Base-by-base conservation (phyloP, 257 asterid species). In the Echium plantagineum region DNA sequence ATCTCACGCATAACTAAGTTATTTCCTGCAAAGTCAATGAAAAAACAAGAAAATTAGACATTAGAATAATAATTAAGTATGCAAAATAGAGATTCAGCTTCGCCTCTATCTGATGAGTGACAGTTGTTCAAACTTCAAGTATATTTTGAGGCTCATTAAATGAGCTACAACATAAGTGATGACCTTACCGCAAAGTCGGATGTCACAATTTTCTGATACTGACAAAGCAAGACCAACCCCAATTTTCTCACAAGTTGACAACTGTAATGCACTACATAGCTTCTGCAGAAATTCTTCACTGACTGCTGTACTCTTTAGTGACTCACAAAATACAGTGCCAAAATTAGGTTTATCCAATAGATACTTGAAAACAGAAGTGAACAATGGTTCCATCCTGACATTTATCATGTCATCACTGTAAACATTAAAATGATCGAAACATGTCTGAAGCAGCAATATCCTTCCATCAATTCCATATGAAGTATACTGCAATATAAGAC, bases 141-240 rank as follows among this genome's bases (percentile, higher is more conserved):
- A 35, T 42, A 12, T 3, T 42, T 42, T 35, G 46, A 28, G 32
- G 13, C 9, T 35, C 47, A 35, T 35, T 35, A 35, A 2, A 35
- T 35, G 47, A 42, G 17, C 49, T 42, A 42, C 13, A 2, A 10
- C 15, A 42, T 13, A 42, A 49, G 72, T 47, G 42, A 60, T 52
- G 65, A 65, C 75, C 90, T 81, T 66, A 93, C 99, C 99, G 75
- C 87, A 84, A 74, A 73, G 78, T 77, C 84, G 74, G 72, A 83
- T 66, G 42, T 83, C 90, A 63, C 69, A 64, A 68, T 71, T 81
- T 64, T 93, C 95, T 24, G 99, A 83, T 67, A 77, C 82, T 9
- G 91, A 86, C 74, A 93, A 66, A 28, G 96, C 94, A 74, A 93
- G 96, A 60, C 99, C 96, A 73, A 84, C 62, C 53, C 85, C 87